A percentile compares a stretch with the other conserved stretches of the same genome.
phyloP scores from a whole-genome alignment of 495 filamentous ascomycete species.

The Neurospora intermedia region DNA sequence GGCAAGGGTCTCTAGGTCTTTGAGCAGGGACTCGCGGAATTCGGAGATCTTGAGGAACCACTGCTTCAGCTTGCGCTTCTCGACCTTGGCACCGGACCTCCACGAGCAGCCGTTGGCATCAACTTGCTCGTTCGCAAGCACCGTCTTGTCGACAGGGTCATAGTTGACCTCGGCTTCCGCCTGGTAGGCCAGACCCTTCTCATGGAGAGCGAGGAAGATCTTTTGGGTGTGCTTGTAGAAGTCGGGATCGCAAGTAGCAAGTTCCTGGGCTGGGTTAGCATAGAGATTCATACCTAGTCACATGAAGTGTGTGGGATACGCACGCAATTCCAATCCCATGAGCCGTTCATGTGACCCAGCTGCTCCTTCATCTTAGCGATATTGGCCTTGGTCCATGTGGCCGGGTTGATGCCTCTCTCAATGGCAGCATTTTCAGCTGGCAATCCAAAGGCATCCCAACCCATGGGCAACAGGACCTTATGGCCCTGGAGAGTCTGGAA shows the following conservation, averaged over 20 bases:
- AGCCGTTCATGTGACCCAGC: constrained; percentile 60
- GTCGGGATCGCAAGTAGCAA: constrained; percentile 68
- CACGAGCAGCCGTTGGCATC: constrained; percentile 74
- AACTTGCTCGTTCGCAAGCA: constrained; percentile 86
- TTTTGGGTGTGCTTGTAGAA: constrained; percentile 86
- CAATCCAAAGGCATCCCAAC: constrained; percentile 87
- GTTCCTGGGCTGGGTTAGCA: constrained; percentile 44
- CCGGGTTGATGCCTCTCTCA: constrained; percentile 68
- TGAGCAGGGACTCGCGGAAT: constrained; percentile 62
- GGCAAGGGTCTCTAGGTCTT: constrained; percentile 57
- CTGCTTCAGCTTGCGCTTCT: constrained; percentile 68
- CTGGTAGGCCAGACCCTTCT: constrained; percentile 67
- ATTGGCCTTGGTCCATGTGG: constrained; percentile 67
- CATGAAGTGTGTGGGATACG: constrained; percentile 15
- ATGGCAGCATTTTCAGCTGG: constrained; percentile 94
- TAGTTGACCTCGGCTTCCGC: constrained; percentile 76
- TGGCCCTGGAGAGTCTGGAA: constrained; percentile 68
- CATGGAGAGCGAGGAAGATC: constrained; percentile 65
- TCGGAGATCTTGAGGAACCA: constrained; percentile 83
- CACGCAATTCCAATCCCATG: constrained; percentile 76
- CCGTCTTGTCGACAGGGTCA: constrained; percentile 81
- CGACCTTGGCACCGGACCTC: constrained; percentile 79
- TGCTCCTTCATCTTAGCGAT: constrained; percentile 79
- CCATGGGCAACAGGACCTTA: constrained; percentile 76
- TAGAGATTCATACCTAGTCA: not conserved